Evolutionary conservation across 805 yeast species (phyloP).

Genomic region (Wickerhamomyces bisporus): DNA sequence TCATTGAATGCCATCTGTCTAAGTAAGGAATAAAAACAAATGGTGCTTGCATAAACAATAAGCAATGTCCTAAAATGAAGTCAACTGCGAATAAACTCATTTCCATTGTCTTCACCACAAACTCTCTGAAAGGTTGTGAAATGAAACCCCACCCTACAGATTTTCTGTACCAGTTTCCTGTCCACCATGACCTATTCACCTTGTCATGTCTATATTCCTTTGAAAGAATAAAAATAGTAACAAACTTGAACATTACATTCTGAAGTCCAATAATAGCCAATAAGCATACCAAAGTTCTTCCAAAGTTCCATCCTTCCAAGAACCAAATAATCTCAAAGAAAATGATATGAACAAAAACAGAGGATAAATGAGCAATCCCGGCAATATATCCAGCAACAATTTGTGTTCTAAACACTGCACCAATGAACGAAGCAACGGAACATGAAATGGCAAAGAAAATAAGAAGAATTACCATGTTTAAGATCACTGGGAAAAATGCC

Average conservation of each 20-base stretch:
- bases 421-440: slow-evolving; percentile 43
- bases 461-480: slow-evolving; percentile 28
- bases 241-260: slow-evolving; percentile 45
- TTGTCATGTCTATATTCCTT: slow-evolving; percentile 58
- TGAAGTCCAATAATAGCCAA: slow-evolving; percentile 53
- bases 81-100: slow-evolving; percentile 66
- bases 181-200: slow-evolving; percentile 73
- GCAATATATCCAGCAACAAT: slow-evolving; percentile 47
- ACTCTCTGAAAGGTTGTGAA: slow-evolving; percentile 63
- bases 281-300: slow-evolving; percentile 57
- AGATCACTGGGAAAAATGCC: slow-evolving; percentile 42
- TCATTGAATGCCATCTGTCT: slow-evolving; percentile 61
- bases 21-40: slow-evolving; percentile 56
- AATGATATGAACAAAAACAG: slow-evolving; percentile 47
- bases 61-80: slow-evolving; percentile 50
- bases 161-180: slow-evolving; percentile 63
- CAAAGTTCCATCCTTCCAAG: slow-evolving; percentile 61
- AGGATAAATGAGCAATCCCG: slow-evolving; percentile 45
- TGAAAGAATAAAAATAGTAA: slow-evolving; percentile 47
- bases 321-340: slow-evolving; percentile 63
- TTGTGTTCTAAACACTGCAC: too few relatives aligned
- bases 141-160: slow-evolving; percentile 58
- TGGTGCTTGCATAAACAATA: slow-evolving; percentile 57
- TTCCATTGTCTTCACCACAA: slow-evolving; percentile 56
- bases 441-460: slow-evolving; percentile 40